Base-by-base conservation (phyloP, 2,329 filamentous ascomycete genomes). In the Neopestalotiopsis rosae region DNA sequence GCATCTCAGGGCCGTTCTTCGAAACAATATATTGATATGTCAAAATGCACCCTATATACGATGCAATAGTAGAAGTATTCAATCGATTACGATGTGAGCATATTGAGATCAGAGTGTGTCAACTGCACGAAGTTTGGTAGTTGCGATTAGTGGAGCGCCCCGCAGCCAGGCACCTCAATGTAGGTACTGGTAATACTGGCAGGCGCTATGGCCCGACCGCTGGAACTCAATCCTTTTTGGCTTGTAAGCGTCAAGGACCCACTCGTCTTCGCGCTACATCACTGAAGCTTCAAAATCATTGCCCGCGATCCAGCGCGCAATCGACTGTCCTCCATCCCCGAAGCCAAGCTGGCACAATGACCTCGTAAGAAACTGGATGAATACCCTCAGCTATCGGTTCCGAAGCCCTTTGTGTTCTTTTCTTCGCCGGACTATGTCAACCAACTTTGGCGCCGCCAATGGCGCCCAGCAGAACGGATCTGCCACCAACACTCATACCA, bases 401-500 rank as follows among this genome's bases (percentile, higher is more conserved):
- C 72, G 49, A 58, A 32, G 10, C 20, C 66, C 30, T 14, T 52
- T 57, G 67, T 63, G 32, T n/a, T 40, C 67, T 68, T 64, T 67
- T 74, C 42, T 24, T 75, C 77, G 75, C 73, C 74, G 64, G 38
- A 74, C 72, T 69, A 69, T 73, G 65, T 74, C 74, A 68, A 71
- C 69, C 34, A 72, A 40, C 70, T 59, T 70, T 34, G 63, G 49
- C 63, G 63, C 67, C 65, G 67, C 69, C 49, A 70, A 71, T 62
- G 72, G 70, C 30, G 68, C 69, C 32, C 24, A 7, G 30, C 59
- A 64, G 57, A 71, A 71, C 69, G 73, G 74, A 67, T 42, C 69
- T 52, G 61, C 68, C 7, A 71, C 71, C 61, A 63, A 68, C 63
- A 67, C 67, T 14, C 74, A 79, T 74, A 97, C 94, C 1, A 81